These are phyloP conservation scores for Beauveria bassiana DNA, from an alignment of 2,329 filamentous ascomycete species.

Conservation along the genomic window DNA sequence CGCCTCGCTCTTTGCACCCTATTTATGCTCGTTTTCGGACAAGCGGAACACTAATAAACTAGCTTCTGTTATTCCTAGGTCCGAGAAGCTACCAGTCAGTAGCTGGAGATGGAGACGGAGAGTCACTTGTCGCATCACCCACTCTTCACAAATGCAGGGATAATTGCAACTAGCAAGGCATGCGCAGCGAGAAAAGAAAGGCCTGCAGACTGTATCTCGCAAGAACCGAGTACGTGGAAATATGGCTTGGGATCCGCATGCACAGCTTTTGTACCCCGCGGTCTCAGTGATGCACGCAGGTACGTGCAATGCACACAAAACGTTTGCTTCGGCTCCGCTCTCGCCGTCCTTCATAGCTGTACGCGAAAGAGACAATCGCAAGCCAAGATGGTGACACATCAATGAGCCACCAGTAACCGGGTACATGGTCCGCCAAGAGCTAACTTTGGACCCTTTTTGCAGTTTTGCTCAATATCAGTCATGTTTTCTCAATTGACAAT, in stretches of 20 bases:
- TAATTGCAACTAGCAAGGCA: background rate
- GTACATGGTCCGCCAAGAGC: background rate
- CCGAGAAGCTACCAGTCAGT: background rate
- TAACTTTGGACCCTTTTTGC: background rate
- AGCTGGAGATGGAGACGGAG: background rate
- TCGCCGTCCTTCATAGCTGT: background rate
- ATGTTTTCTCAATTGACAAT: background rate
- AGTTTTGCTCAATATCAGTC: background rate
- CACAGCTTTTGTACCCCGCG: background rate
- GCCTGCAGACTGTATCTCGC: background rate
- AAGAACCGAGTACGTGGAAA: constrained; percentile 5
- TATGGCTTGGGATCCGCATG: constrained; percentile 9
- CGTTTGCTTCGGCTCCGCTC: background rate
- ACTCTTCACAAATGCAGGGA: background rate
- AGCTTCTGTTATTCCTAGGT: background rate
- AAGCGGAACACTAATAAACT: background rate
- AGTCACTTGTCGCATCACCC: background rate
- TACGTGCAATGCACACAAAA: background rate
- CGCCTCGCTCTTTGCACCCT: background rate
- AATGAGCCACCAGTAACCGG: background rate
- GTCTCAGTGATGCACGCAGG: background rate
- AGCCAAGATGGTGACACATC: background rate
- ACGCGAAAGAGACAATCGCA: background rate
- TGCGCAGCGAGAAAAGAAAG: background rate
- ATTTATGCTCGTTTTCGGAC: background rate